A percentile compares a stretch with the other conserved stretches of the same genome.
Conservation (phyloP, 257 asterid genomes). For the Solanum arcanum region DNA sequence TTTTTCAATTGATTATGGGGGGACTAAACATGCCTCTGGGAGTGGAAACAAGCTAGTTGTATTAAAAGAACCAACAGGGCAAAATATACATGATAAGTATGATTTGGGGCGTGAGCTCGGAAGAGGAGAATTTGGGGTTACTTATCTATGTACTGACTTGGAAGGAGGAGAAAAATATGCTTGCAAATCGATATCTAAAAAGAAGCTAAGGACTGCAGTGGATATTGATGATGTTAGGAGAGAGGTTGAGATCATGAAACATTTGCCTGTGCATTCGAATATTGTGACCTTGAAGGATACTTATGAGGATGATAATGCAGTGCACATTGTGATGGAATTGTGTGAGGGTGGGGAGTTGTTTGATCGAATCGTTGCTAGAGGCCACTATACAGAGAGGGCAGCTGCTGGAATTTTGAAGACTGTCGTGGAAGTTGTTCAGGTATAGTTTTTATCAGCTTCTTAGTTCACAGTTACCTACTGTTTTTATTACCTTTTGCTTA, state of each 20-base stretch:
- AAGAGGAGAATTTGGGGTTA: slow-evolving; percentile 62
- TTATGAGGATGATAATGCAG: slow-evolving; percentile 48
- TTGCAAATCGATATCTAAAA: slow-evolving; percentile 54
- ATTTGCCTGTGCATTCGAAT: slow-evolving; percentile 41
- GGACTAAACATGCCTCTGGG: slow-evolving; percentile 23
- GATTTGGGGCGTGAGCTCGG: slow-evolving; percentile 60
- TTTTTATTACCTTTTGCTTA: not conserved
- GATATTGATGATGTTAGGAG: slow-evolving; percentile 57
- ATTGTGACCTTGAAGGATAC: slow-evolving; percentile 43
- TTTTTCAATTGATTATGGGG: slow-evolving; percentile 36
- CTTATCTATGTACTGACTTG: slow-evolving; percentile 42
- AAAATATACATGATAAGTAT: slow-evolving; percentile 25
- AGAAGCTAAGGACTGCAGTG: slow-evolving; percentile 36
- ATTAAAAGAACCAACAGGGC: slow-evolving; percentile 44
- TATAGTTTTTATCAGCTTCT: not conserved
- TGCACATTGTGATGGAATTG: slow-evolving; percentile 51
- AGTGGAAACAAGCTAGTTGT: slow-evolving; percentile 31
- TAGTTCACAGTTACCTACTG: not conserved
- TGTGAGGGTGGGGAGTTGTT: slow-evolving; percentile 53
- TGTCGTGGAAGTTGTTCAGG: slow-evolving; percentile 61
- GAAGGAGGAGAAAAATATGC: slow-evolving; percentile 33
- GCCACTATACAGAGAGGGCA: slow-evolving; percentile 51
- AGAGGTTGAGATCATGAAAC: slow-evolving; percentile 55
- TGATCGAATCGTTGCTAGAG: slow-evolving; percentile 52
- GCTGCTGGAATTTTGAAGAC: slow-evolving; percentile 48